A percentile compares a stretch with the other conserved stretches of the same genome.
Evolutionary conservation across 176 grass and related monocot genomes (phyloP).

Genomic region (Guadua angustifolia): DNA sequence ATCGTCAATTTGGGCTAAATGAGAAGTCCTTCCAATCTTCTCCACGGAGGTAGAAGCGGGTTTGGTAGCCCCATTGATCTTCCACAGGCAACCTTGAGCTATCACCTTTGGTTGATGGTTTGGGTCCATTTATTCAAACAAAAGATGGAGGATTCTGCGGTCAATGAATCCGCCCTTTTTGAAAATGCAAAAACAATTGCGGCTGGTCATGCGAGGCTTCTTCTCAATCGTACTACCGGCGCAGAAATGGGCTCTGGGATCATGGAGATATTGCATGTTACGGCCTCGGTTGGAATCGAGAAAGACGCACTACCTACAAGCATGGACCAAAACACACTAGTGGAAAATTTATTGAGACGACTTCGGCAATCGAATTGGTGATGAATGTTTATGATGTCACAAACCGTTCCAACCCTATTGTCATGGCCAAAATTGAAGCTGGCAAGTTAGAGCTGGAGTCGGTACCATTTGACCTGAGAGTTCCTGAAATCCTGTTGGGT

Average conservation of each 20-base stretch:
- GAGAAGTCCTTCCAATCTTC: slow-evolving; percentile 76
- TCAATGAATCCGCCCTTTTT: slow-evolving; percentile 83
- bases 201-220: slow-evolving; percentile 96
- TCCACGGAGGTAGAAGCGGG: slow-evolving; percentile 60
- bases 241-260: slow-evolving; percentile 97
- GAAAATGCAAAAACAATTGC: slow-evolving; percentile 85
- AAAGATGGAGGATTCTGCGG: slow-evolving; percentile 79
- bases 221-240: slow-evolving; percentile 83
- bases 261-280: slow-evolving; percentile 86
- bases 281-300: slow-evolving; percentile 91
- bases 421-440: too few relatives aligned
- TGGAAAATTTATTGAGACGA: too few relatives aligned
- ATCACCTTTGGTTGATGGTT: slow-evolving; percentile 67
- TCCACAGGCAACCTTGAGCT: slow-evolving; percentile 58
- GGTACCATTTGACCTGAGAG: too few relatives aligned
- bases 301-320: too few relatives aligned
- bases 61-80: slow-evolving; percentile 85
- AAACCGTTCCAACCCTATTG: too few relatives aligned
- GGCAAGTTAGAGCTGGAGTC: too few relatives aligned
- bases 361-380: too few relatives aligned
- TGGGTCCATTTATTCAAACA: slow-evolving; percentile 89
- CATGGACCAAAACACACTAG: too few relatives aligned
- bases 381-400: too few relatives aligned
- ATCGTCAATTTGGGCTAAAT: slow-evolving; percentile 82
- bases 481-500: too few relatives aligned